These are phyloP conservation scores for Pichia heedii DNA, from an alignment of 805 yeast species.

Conservation along the genomic window DNA sequence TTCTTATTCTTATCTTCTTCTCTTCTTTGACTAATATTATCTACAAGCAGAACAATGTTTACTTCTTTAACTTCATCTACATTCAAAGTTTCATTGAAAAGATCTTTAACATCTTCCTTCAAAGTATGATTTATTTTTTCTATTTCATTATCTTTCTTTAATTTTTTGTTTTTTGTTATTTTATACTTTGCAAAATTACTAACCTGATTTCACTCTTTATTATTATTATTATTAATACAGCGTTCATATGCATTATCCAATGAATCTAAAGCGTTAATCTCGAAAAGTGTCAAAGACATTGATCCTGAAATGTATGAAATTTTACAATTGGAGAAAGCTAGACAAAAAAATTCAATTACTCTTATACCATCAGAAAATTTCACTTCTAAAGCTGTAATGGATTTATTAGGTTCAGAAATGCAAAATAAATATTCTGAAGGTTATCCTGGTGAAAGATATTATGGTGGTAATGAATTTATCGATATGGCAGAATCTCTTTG, in stretches of 20 bases:
- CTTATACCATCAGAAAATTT: constrained; percentile 94
- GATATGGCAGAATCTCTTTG: constrained; percentile 86
- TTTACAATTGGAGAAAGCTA: constrained; percentile 62
- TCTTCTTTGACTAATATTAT: no score
- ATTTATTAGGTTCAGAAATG: constrained; percentile 91
- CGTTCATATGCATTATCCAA: constrained; percentile 39
- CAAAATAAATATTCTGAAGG: constrained; percentile 98
- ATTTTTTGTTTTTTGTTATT: no score
- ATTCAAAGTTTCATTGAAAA: no score
- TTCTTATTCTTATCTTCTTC: no score
- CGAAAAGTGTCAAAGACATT: constrained; percentile 53
- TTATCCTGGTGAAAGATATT: constrained; percentile 95
- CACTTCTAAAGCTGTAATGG: constrained; percentile 92
- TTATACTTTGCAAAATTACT: no score
- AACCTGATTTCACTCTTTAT: no score
- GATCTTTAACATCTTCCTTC: no score
- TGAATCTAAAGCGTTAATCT: constrained; percentile 43
- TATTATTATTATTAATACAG: constrained; percentile 7
- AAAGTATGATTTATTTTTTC: not conserved
- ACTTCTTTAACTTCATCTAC: no score
- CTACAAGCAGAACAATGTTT: no score
- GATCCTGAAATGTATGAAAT: constrained; percentile 85
- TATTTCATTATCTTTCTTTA: not conserved
- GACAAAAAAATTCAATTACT: constrained; percentile 89
- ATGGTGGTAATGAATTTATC: constrained; percentile 95